phyloP scores from a whole-genome alignment of 2,329 filamentous ascomycete species.

The Lojkania enalia region DNA sequence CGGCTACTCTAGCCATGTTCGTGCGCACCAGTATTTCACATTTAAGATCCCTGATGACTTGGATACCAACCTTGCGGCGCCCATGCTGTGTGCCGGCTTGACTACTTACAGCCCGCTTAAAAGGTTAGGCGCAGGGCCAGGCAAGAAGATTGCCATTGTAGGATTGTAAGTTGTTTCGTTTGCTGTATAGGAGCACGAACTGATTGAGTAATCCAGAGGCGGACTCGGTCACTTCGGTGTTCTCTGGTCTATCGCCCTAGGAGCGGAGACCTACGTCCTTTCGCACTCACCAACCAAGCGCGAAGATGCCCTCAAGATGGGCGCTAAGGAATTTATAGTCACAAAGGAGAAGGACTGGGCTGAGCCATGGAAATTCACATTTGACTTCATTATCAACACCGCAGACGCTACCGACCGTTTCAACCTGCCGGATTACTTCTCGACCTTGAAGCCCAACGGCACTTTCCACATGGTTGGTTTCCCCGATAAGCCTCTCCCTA shows the following conservation, averaged over 20 bases:
- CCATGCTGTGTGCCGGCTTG: conserved; percentile 70
- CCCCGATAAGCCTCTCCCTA: conserved; percentile 73
- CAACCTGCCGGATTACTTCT: conserved; percentile 72
- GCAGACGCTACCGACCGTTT: conserved; percentile 71
- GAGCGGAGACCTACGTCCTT: conserved; percentile 64
- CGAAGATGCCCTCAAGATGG: conserved; percentile 61
- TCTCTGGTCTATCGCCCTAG: conserved; percentile 56
- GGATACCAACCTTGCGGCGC: conserved; percentile 63
- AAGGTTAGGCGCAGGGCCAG: conserved; percentile 73
- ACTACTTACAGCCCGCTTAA: conserved; percentile 79
- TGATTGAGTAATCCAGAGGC: conserved; percentile 34
- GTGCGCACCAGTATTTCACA: conserved; percentile 75
- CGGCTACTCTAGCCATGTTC: conserved; percentile 69
- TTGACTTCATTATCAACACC: conserved; percentile 77
- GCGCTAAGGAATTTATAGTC: conserved; percentile 63
- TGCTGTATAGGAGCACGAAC: neutral
- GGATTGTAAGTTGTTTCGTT: conserved; percentile 55
- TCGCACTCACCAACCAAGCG: conserved; percentile 64
- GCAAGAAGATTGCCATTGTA: conserved; percentile 77
- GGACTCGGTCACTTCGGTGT: conserved; percentile 57
- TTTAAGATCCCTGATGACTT: conserved; percentile 78
- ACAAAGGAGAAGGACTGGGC: conserved; percentile 63
- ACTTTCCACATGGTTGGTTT: conserved; percentile 79
- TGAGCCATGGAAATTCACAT: conserved; percentile 60
- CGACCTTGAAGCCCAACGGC: conserved; percentile 78